Evolutionary conservation across 129 eudicot genomes (phyloP).

Genomic region (Arctium minus): DNA sequence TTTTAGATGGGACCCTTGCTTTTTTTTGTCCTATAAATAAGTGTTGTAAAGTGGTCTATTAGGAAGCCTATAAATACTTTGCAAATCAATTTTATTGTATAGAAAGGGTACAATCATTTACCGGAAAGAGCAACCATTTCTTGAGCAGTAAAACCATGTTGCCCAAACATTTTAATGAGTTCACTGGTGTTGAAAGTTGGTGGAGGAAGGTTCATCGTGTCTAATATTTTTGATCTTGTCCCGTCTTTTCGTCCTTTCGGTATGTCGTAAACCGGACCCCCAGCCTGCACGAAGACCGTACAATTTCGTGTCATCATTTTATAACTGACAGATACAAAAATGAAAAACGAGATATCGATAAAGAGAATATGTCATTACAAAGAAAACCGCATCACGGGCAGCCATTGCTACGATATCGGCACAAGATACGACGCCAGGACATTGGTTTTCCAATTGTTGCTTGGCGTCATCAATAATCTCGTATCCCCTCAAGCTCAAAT

Average conservation of each 20-base stretch:
- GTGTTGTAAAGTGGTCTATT: no score
- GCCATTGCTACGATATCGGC: slow-evolving; percentile 98
- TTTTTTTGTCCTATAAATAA: no score
- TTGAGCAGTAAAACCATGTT: slow-evolving; percentile 75
- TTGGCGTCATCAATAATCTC: slow-evolving; percentile 80
- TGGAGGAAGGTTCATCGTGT: slow-evolving; percentile 75
- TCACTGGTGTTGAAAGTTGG: slow-evolving; percentile 63
- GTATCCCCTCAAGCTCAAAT: slow-evolving; percentile 84
- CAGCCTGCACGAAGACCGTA: slow-evolving; percentile 38
- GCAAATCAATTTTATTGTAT: background rate
- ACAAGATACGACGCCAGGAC: slow-evolving; percentile 95
- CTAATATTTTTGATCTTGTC: slow-evolving; percentile 78
- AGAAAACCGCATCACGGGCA: slow-evolving; percentile 89
- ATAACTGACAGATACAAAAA: background rate
- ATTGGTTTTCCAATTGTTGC: slow-evolving; percentile 51
- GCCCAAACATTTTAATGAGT: slow-evolving; percentile 66
- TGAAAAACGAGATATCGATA: background rate
- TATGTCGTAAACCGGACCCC: slow-evolving; percentile 84
- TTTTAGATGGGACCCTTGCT: no score
- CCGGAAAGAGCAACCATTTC: slow-evolving; percentile 98
- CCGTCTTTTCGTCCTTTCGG: slow-evolving; percentile 96
- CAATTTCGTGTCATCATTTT: background rate
- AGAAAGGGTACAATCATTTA: background rate
- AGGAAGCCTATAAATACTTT: no score
- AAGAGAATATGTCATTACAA: slow-evolving; percentile 39